Evolutionary conservation across 768 basidiomycete species (phyloP), one percentile per base, ranked within the genome.

Genomic region (Zangia roseola): DNA sequence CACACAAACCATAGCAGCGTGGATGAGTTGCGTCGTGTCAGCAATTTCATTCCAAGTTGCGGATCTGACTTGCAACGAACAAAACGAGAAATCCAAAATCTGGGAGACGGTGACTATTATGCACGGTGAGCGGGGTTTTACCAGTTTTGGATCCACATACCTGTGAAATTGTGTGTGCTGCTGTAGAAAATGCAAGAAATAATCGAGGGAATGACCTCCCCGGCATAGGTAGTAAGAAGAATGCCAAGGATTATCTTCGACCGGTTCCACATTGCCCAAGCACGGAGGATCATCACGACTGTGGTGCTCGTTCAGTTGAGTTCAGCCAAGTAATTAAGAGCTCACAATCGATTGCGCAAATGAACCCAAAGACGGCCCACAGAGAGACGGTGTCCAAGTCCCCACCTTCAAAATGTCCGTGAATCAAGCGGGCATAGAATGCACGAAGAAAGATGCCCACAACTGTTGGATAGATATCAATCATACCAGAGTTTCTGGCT

Each of bases 241-340:
- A 23, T 34, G 1, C 35, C 28, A 10, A 52, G 28, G 28, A 28
- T 28, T 10, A 28, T 28, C 6, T 13, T 28, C 12, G 28, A 28
- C 12, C 28, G 10, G 28, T 28, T 10, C 28, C 28, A 28, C 28
- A 28, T 28, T 6, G 28, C 28, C 28, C 28, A 28, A 4, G 47
- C 8, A 6, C 49, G 43, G 4, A 54, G 43, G 24, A 46, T 42
- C 49, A 47, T 47, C 17, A 33, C 17, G 5, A 47, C 46, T 47
- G 17, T 26, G 14, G 35, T 16, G 16, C 17, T 25, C 6, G 2
- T 7, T 21, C 30, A 4, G 10, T 31, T 23, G 33, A 20, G 24
- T 34, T 35, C n/a, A 20, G 16, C 3, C n/a, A n/a, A n/a, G n/a
- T 14, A 24, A 8, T 5, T 19, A 8, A 16, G 13, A 10, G 45